Conservation (phyloP, 1,139 yeast species). For the Geotrichum citri-aurantii region DNA sequence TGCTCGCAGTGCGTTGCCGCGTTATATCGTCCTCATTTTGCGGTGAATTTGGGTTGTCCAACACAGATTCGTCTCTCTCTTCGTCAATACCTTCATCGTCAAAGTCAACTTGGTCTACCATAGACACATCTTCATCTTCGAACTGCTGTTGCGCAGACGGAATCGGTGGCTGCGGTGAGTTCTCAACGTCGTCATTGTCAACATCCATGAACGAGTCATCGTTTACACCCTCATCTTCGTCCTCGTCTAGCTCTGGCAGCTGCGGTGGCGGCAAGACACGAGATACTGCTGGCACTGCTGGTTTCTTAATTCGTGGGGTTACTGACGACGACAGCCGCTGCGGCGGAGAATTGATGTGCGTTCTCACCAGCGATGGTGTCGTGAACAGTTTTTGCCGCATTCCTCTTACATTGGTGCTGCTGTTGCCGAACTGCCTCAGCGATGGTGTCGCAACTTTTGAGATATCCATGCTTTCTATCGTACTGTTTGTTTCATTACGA, state of each 20-base stretch:
- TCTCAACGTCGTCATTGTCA: background rate
- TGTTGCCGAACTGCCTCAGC: slow-evolving; percentile 5
- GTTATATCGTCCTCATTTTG: background rate
- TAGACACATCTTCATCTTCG: background rate
- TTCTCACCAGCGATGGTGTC: slow-evolving; percentile 22
- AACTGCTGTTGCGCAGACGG: slow-evolving; percentile 13
- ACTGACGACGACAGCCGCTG: slow-evolving; percentile 21
- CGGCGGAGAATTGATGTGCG: slow-evolving; percentile 26
- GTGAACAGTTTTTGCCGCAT: slow-evolving; percentile 5
- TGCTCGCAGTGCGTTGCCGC: background rate
- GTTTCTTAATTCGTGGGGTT: slow-evolving; percentile 11
- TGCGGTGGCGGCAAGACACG: background rate
- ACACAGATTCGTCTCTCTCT: slow-evolving; percentile 21
- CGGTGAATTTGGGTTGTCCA: slow-evolving; percentile 3
- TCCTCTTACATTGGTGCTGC: slow-evolving; percentile 3
- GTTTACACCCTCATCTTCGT: background rate
- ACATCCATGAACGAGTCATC: slow-evolving; percentile 10
- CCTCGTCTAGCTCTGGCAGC: background rate
- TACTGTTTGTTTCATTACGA: background rate
- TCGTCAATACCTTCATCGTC: slow-evolving; percentile 20
- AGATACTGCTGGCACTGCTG: background rate
- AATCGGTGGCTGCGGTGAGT: slow-evolving; percentile 14
- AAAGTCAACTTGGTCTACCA: slow-evolving; percentile 20
- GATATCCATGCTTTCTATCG: slow-evolving; percentile 9
- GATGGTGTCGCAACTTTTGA: background rate